Percentiles rank a stretch among this genome's conserved stretches.
Evolutionary conservation across 106 monocot genomes (phyloP).

Genomic region (Dendrobium nobile): DNA sequence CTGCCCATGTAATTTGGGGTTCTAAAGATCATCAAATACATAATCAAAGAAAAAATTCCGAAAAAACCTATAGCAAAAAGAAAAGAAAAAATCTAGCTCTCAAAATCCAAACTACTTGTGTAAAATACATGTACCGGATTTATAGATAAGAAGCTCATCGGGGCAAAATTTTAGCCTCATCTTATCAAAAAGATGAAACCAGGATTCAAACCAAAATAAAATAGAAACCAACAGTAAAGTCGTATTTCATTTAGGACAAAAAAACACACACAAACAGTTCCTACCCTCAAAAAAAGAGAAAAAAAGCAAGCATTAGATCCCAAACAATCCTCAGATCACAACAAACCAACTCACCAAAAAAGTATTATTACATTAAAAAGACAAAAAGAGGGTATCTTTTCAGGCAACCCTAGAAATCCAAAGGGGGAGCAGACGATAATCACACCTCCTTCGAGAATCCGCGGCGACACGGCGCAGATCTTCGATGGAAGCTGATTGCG

Average conservation of each 20-base stretch:
- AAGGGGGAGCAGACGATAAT: background rate
- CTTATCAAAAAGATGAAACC: too few relatives aligned
- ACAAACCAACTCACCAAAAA: background rate
- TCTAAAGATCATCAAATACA: background rate
- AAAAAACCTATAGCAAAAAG: too few relatives aligned
- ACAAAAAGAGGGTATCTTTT: background rate
- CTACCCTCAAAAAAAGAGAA: too few relatives aligned
- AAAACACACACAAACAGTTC: too few relatives aligned
- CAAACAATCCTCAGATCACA: background rate
- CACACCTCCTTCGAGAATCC: constrained; percentile 74
- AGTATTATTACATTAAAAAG: background rate
- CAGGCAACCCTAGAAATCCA: background rate
- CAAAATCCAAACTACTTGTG: background rate
- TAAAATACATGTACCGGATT: background rate
- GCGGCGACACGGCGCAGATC: constrained; percentile 72
- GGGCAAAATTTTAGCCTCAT: too few relatives aligned
- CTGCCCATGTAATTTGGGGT: background rate
- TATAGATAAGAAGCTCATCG: too few relatives aligned
- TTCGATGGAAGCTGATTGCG: constrained; percentile 49
- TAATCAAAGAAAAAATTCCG: background rate
- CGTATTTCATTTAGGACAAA: too few relatives aligned
- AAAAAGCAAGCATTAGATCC: background rate
- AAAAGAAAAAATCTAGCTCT: background rate
- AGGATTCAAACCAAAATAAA: too few relatives aligned
- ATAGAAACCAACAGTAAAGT: too few relatives aligned